Conservation (phyloP, 495 filamentous ascomycete genomes). For the Mytilinidion resinicola region DNA sequence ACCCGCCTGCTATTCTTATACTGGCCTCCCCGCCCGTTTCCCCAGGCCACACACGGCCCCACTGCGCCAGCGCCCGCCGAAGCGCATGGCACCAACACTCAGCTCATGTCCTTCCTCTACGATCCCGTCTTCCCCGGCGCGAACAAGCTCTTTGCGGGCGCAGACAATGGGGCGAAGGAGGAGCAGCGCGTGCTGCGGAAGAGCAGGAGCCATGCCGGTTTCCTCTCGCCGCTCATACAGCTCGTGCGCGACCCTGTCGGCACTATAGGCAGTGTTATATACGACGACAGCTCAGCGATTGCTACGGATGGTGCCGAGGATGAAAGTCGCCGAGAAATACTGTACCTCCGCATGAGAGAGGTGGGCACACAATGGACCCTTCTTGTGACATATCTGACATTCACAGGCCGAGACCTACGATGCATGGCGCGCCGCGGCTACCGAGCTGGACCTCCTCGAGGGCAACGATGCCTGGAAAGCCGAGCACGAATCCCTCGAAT, state of each 20-base stretch:
- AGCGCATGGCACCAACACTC: conserved; percentile 23
- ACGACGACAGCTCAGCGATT: neutral
- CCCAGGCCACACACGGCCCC: conserved; percentile 22
- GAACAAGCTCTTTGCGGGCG: conserved; percentile 10
- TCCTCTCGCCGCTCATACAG: conserved; percentile 24
- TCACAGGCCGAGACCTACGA: conserved; percentile 33
- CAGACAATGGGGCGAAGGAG: conserved; percentile 5
- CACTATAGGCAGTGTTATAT: conserved; percentile 11
- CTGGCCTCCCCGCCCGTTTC: neutral
- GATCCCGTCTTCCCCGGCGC: conserved; percentile 26
- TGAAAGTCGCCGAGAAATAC: conserved; percentile 22
- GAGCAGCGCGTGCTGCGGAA: conserved; percentile 3
- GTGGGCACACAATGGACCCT: conserved; percentile 14
- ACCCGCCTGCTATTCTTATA: neutral
- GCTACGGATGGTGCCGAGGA: neutral
- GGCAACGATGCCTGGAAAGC: conserved; percentile 77
- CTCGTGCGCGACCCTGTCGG: conserved; percentile 24
- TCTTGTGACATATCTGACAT: conserved; percentile 3
- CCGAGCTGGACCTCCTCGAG: conserved; percentile 74
- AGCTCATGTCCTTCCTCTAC: conserved; percentile 28
- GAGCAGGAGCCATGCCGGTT: conserved; percentile 19
- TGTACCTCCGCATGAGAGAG: conserved; percentile 28
- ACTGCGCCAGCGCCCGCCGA: neutral
- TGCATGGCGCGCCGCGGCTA: conserved; percentile 49
- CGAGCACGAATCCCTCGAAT: conserved; percentile 58